phyloP scores from a whole-genome alignment of 1,139 yeast species.

The Candida sp. region DNA sequence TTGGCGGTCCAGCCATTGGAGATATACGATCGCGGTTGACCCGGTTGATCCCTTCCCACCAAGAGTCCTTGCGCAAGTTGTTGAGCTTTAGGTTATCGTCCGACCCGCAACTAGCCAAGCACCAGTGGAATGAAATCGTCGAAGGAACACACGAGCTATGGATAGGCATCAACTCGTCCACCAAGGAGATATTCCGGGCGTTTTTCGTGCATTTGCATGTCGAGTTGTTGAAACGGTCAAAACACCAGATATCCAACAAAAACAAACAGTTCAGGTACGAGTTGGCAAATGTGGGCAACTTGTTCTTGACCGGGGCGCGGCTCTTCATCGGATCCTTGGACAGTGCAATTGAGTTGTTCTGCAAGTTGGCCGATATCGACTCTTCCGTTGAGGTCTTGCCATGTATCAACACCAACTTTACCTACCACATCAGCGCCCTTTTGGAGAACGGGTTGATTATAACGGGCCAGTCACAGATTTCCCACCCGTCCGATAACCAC shows the following conservation, averaged over 20 bases:
- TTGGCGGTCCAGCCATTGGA: constrained; percentile 97
- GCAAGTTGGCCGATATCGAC: constrained; percentile 69
- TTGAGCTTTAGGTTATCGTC: constrained; percentile 66
- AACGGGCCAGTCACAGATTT: constrained; percentile 95
- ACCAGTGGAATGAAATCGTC: constrained; percentile 78
- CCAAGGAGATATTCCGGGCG: constrained; percentile 76
- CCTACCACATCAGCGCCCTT: constrained; percentile 85
- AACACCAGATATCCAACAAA: constrained; percentile 45
- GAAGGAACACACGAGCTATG: constrained; percentile 81
- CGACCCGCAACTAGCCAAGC: constrained; percentile 57
- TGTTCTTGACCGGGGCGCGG: constrained; percentile 83
- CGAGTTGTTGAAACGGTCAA: constrained; percentile 73
- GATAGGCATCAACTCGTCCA: constrained; percentile 62
- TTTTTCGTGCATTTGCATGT: constrained; percentile 81
- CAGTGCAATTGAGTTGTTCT: constrained; percentile 77
- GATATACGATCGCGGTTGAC: constrained; percentile 86
- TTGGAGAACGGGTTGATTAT: constrained; percentile 73
- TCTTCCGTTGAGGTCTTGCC: constrained; percentile 67
- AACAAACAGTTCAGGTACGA: constrained; percentile 68
- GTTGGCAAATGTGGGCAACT: constrained; percentile 83
- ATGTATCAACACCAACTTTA: constrained; percentile 82
- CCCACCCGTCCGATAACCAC: constrained; percentile 65
- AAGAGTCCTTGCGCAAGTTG: constrained; percentile 47
- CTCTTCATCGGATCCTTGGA: constrained; percentile 85
- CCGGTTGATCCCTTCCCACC: constrained; percentile 61